Evolutionary conservation across 2,329 filamentous ascomycete genomes (phyloP).

Genomic region (Rhexocercosporidium sp.): DNA sequence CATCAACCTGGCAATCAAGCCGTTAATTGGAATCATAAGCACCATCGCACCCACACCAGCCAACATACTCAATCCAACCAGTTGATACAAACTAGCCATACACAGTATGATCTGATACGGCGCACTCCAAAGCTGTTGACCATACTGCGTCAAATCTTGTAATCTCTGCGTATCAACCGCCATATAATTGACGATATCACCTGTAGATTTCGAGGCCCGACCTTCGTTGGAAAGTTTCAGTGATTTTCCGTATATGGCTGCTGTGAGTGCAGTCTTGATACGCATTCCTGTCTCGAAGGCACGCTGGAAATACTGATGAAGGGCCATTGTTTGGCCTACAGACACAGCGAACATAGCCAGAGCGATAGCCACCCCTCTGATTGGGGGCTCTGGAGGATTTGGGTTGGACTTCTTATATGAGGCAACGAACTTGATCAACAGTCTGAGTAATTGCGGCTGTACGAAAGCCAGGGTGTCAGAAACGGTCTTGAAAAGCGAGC

Average conservation of each 20-base stretch:
- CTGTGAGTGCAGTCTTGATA: slow-evolving; percentile 88
- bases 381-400: slow-evolving; percentile 71
- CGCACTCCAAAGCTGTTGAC: slow-evolving; percentile 94
- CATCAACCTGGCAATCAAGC: slow-evolving; percentile 89
- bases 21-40: slow-evolving; percentile 95
- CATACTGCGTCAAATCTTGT: slow-evolving; percentile 93
- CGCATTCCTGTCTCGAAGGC: slow-evolving; percentile 96
- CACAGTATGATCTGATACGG: slow-evolving; percentile 96
- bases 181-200: slow-evolving; percentile 99
- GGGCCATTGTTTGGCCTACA: slow-evolving; percentile 81
- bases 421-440: slow-evolving; percentile 81
- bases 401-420: slow-evolving; percentile 68
- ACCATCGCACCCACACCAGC: slow-evolving; percentile 95
- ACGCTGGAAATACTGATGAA: slow-evolving; percentile 98
- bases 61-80: slow-evolving; percentile 96
- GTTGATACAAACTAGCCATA: slow-evolving; percentile 92
- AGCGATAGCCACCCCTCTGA: slow-evolving; percentile 86
- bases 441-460: slow-evolving; percentile 87
- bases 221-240: slow-evolving; percentile 92
- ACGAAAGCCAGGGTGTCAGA: slow-evolving; percentile 87
- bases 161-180: slow-evolving; percentile 96
- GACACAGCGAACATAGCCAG: slow-evolving; percentile 91
- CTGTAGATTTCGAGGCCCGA: slow-evolving; percentile 84
- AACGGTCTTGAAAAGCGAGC: slow-evolving; percentile 83
- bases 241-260: slow-evolving; percentile 91